A percentile compares a stretch with the other conserved stretches of the same genome.
Evolutionary conservation across 495 filamentous ascomycete genomes (phyloP).

Genomic region (Talaromyces trachyspermus): DNA sequence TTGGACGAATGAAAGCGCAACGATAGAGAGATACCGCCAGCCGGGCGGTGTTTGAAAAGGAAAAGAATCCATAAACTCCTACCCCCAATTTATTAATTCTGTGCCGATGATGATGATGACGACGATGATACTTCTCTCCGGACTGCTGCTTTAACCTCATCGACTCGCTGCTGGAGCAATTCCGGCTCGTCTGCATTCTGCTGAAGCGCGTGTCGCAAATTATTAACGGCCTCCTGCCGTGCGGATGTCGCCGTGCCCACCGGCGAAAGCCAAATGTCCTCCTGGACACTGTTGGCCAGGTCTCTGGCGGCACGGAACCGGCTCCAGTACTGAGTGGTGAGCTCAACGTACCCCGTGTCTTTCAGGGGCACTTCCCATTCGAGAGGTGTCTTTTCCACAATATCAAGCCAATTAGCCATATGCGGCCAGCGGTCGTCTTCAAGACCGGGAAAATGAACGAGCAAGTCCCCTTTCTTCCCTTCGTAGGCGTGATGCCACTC

Average conservation of each 20-base stretch:
- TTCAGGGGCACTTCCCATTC: conserved; percentile 16
- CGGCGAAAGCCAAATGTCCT: neutral
- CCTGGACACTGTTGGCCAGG: conserved; percentile 5
- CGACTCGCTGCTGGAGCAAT: conserved; percentile 11
- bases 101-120: neutral
- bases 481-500: conserved; percentile 22
- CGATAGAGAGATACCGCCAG: neutral
- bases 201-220: conserved; percentile 8
- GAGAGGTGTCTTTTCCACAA: conserved; percentile 15
- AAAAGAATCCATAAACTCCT: too few species aligned
- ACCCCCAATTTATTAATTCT: too few species aligned
- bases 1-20: neutral
- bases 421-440: conserved; percentile 16
- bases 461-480: conserved; percentile 24
- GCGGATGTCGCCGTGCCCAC: neutral
- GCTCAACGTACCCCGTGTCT: conserved; percentile 12
- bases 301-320: conserved; percentile 7
- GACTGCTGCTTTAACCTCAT: conserved; percentile 7
- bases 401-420: conserved; percentile 19
- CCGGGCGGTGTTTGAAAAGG: too few species aligned
- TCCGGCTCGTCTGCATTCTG: conserved; percentile 10
- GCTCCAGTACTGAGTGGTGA: conserved; percentile 10
- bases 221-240: conserved; percentile 6
- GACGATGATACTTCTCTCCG: neutral
- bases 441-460: conserved; percentile 31